Conservation (phyloP, 352 stramenopile species). For the Pythium vanterpoolii region DNA sequence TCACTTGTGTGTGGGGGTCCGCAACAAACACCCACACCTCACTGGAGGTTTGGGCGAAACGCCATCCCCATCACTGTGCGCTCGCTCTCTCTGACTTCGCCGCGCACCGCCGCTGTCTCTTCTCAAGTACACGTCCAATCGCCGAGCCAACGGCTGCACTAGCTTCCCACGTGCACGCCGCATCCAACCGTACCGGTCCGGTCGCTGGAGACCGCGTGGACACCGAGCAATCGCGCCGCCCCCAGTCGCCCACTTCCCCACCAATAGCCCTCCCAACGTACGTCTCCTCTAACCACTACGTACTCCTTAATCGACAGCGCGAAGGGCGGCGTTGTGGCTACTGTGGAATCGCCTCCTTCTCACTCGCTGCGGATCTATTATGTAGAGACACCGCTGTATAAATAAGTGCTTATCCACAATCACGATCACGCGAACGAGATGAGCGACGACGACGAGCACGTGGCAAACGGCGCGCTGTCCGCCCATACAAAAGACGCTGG, state of each 20-base stretch:
- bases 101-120: conserved; percentile 11
- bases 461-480: conserved; percentile 20
- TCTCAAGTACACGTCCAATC: not conserved
- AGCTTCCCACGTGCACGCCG: not conserved
- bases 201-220: not conserved
- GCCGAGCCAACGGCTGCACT: not conserved
- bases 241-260: too few species aligned
- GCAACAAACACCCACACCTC: conserved; percentile 21
- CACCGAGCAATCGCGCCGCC: conserved; percentile 3
- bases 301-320: too few species aligned
- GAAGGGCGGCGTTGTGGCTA: too few species aligned
- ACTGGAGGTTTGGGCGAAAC: conserved; percentile 28
- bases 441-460: conserved; percentile 33
- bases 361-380: not conserved
- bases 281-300: too few species aligned
- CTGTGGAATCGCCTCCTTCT: too few species aligned
- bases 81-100: not conserved
- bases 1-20: conserved; percentile 19
- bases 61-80: conserved; percentile 21
- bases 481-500: conserved; percentile 13
- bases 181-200: not conserved
- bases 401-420: not conserved
- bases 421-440: too few species aligned
- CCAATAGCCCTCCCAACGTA: too few species aligned
- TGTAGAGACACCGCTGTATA: not conserved